phyloP scores from a whole-genome alignment of 306 rosid genomes.

The Medicago arabica region DNA sequence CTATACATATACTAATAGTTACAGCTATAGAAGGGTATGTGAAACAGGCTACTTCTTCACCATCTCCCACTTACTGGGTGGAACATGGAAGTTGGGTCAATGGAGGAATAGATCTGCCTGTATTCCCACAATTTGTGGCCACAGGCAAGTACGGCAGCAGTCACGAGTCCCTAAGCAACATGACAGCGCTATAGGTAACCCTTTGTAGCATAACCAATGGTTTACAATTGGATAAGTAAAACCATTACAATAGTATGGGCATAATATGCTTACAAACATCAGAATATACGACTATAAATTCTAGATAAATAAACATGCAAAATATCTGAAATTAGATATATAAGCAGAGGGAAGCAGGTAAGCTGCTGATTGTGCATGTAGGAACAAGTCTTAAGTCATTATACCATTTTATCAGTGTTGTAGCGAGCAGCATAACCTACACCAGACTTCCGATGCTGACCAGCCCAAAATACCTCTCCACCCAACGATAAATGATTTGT shows the following conservation, averaged over 20 bases:
- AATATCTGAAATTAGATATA: not conserved
- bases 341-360: not conserved
- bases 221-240: slow-evolving; percentile 18
- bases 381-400: slow-evolving; percentile 14
- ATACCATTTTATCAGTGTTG: slow-evolving; percentile 92
- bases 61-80: not conserved
- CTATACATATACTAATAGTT: not conserved
- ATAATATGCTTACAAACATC: slow-evolving; percentile 9
- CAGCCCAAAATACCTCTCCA: slow-evolving; percentile 99
- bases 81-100: not conserved
- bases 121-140: not conserved
- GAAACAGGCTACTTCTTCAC: not conserved
- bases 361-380: slow-evolving; percentile 2
- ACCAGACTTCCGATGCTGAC: slow-evolving; percentile 98
- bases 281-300: slow-evolving; percentile 2
- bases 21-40: not conserved
- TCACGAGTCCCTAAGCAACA: not conserved
- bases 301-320: not conserved
- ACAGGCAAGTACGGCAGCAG: not conserved
- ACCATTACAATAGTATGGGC: slow-evolving; percentile 15
- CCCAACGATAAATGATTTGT: slow-evolving; percentile 82
- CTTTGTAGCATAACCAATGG: not conserved
- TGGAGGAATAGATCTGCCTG: not conserved
- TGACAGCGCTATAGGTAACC: not conserved
- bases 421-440: slow-evolving; percentile 94